A percentile compares a stretch with the other conserved stretches of the same genome.
Conservation (phyloP, 805 yeast genomes). For the Pichia exigua region DNA sequence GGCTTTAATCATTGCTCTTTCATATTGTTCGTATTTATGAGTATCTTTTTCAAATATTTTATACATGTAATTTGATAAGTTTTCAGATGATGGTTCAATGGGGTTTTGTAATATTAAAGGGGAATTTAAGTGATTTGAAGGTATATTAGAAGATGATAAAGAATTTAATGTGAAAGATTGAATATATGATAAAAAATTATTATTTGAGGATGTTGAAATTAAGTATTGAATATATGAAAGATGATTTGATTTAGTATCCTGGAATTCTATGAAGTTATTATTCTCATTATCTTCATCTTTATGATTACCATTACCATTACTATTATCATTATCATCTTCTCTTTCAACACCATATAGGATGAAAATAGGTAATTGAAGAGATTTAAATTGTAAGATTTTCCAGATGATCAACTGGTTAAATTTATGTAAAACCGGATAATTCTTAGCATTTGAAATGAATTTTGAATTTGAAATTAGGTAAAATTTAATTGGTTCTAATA, state of each 20-base stretch:
- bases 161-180: conserved; percentile 22
- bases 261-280: not conserved
- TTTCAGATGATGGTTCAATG: conserved; percentile 58
- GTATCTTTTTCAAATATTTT: conserved; percentile 63
- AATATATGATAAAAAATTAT: conserved; percentile 23
- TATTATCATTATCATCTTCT: no score
- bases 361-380: conserved; percentile 33
- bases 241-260: conserved; percentile 17
- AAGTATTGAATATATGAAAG: conserved; percentile 25
- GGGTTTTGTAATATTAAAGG: conserved; percentile 38
- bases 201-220: conserved; percentile 13
- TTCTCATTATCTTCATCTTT: no score
- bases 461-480: conserved; percentile 47
- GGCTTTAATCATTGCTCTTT: conserved; percentile 53
- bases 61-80: conserved; percentile 55
- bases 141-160: conserved; percentile 11
- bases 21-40: conserved; percentile 63
- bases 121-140: conserved; percentile 5
- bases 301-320: no score
- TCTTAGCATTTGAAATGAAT: conserved; percentile 51
- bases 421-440: conserved; percentile 58
- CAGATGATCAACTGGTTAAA: conserved; percentile 43
- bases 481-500: conserved; percentile 57
- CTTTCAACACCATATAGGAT: conserved; percentile 52
- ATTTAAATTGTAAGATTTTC: conserved; percentile 35